Percentiles rank a stretch among this genome's conserved stretches.
Evolutionary conservation across 2,329 filamentous ascomycete species (phyloP).

Genomic region (Blumeria graminis): DNA sequence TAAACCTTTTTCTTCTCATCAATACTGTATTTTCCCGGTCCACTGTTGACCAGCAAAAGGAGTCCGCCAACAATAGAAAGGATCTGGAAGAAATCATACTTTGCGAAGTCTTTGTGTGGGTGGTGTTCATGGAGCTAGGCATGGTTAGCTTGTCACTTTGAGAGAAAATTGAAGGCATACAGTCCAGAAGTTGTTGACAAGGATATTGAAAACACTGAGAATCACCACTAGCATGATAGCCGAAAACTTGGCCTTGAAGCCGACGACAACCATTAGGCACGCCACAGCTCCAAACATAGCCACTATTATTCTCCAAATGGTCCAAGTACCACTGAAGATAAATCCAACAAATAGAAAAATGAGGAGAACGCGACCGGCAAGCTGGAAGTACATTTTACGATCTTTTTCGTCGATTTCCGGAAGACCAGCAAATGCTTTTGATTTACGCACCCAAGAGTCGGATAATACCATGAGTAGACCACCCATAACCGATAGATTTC

Average conservation of each 20-base stretch:
- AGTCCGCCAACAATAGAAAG: constrained; percentile 94
- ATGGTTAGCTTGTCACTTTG: constrained; percentile 1
- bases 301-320: constrained; percentile 64
- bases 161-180: constrained; percentile 28
- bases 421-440: constrained; percentile 82
- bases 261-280: constrained; percentile 95
- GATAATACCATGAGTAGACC: constrained; percentile 94
- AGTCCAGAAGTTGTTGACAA: constrained; percentile 99
- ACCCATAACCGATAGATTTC: constrained; percentile 92
- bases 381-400: constrained; percentile 99
- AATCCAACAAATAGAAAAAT: constrained; percentile 98
- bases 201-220: constrained; percentile 82
- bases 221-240: constrained; percentile 87
- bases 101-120: constrained; percentile 98
- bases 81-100: constrained; percentile 99
- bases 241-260: constrained; percentile 99
- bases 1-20: constrained; percentile 99
- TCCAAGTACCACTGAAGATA: constrained; percentile 87
- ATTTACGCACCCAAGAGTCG: constrained; percentile 95
- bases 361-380: constrained; percentile 78
- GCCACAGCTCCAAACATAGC: constrained; percentile 69
- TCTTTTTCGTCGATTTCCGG: constrained; percentile 96
- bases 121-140: constrained; percentile 79
- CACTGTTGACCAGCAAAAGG: constrained; percentile 92
- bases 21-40: constrained; percentile 88